Base-by-base conservation (phyloP, 2,329 filamentous ascomycete species). In the Atkinsonella texensis region DNA sequence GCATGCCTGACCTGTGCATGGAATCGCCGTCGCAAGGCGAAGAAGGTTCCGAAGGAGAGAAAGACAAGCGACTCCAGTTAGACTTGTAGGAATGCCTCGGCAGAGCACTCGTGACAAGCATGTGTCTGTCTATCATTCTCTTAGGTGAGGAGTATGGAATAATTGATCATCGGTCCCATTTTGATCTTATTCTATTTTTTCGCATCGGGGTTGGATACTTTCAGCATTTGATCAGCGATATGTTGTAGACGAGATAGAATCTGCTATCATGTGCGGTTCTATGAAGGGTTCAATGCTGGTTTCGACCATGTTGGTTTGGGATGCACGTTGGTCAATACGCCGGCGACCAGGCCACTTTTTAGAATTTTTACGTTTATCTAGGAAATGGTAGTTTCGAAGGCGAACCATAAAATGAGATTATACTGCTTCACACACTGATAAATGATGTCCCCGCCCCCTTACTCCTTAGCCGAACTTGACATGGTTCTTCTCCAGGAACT, bases 401-500 rank as follows among this genome's bases (percentile, higher is more conserved):
- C 33, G 33, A 10, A 35, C 20, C 20, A 4, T 23, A 4, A 23
- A 23, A 23, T 23, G 20, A n/a, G n/a, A n/a, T n/a, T n/a, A n/a
- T n/a, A n/a, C n/a, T n/a, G n/a, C n/a, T n/a, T n/a, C n/a, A n/a
- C n/a, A n/a, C n/a, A n/a, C n/a, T n/a, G n/a, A n/a, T n/a, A n/a
- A n/a, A n/a, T n/a, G n/a, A n/a, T n/a, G n/a, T n/a, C n/a, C n/a
- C n/a, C n/a, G n/a, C n/a, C n/a, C n/a, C n/a, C n/a, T n/a, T n/a
- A n/a, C n/a, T n/a, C n/a, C n/a, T n/a, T 40, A 50, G 28, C 35
- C 28, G 28, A 50, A 31, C n/a, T 35, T 42, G 17, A 58, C 49
- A 35, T 57, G 52, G 20, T 60, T 50, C 1, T 35, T 48, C 28
- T 53, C 49, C 1, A 62, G 51, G 23, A 53, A 62, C 46, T 60